A percentile compares a stretch with the other conserved stretches of the same genome.
Conservation (phyloP, 2,329 filamentous ascomycete species). For the Colletotrichum sp. region DNA sequence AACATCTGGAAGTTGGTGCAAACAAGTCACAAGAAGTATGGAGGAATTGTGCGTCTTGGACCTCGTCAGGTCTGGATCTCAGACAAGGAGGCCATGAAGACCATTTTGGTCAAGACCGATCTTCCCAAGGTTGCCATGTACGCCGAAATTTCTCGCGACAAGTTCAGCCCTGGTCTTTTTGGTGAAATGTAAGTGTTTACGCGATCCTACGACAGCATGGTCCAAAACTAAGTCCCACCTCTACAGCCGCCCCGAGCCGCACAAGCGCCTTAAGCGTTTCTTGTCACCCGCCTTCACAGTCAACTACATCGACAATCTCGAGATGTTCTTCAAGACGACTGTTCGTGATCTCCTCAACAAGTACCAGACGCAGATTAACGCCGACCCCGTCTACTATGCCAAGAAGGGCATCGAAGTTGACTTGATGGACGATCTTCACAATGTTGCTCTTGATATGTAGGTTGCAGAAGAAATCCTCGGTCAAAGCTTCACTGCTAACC, state of each 20-base stretch:
- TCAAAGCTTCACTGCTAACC: background rate
- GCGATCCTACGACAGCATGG: no score
- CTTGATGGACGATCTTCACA: slow-evolving; percentile 31
- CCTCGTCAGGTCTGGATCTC: slow-evolving; percentile 27
- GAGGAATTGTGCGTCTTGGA: slow-evolving; percentile 23
- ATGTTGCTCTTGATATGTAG: slow-evolving; percentile 29
- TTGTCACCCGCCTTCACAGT: slow-evolving; percentile 30
- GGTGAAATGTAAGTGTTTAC: slow-evolving; percentile 23
- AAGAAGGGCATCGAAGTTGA: slow-evolving; percentile 25
- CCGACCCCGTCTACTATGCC: slow-evolving; percentile 2
- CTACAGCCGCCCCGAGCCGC: slow-evolving; percentile 25
- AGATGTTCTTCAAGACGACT: slow-evolving; percentile 25
- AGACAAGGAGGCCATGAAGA: slow-evolving; percentile 25
- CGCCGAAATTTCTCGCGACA: slow-evolving; percentile 23
- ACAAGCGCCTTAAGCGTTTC: slow-evolving; percentile 28
- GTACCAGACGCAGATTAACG: slow-evolving; percentile 2
- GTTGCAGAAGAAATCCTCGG: background rate
- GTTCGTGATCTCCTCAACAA: slow-evolving; percentile 15
- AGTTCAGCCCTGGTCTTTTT: slow-evolving; percentile 23
- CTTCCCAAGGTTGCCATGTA: slow-evolving; percentile 29
- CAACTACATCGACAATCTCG: slow-evolving; percentile 28
- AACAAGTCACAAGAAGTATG: slow-evolving; percentile 22
- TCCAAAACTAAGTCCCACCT: background rate
- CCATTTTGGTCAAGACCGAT: slow-evolving; percentile 24
- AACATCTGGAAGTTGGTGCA: slow-evolving; percentile 26